Conservation (phyloP, 768 basidiomycete species). For the Rossbeevera mucosa region DNA sequence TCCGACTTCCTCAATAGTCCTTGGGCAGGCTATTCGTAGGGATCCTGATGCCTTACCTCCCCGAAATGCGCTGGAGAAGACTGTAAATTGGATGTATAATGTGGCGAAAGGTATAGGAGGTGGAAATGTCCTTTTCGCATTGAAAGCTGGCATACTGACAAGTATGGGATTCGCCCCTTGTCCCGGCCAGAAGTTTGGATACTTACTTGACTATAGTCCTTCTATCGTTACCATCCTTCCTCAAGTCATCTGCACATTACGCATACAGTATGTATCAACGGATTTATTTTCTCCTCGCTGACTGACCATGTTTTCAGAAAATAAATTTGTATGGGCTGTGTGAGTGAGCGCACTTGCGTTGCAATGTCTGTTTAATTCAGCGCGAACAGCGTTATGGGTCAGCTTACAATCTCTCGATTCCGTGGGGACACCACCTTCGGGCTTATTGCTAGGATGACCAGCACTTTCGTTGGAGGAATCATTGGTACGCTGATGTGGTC, state of each 20-base stretch:
- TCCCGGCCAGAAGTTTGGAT: background rate
- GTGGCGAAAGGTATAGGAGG: conserved; percentile 37
- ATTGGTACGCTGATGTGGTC: conserved; percentile 67
- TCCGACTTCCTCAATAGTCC: conserved; percentile 39
- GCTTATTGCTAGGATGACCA: conserved; percentile 52
- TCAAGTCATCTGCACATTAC: conserved; percentile 49
- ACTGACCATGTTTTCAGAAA: conserved; percentile 35
- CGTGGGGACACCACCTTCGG: conserved; percentile 73
- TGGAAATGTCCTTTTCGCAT: conserved; percentile 63
- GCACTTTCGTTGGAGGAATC: conserved; percentile 63
- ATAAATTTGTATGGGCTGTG: conserved; percentile 71
- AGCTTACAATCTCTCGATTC: conserved; percentile 65
- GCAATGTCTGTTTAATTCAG: background rate
- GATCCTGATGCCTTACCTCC: conserved; percentile 78
- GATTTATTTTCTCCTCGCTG: background rate
- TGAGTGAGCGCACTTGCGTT: conserved; percentile 28
- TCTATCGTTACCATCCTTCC: conserved; percentile 55
- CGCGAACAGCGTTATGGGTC: conserved; percentile 60
- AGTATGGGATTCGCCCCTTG: conserved; percentile 31
- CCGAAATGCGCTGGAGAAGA: conserved; percentile 48
- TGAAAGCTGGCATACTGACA: conserved; percentile 68
- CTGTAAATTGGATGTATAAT: conserved; percentile 45
- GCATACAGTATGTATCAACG: conserved; percentile 47
- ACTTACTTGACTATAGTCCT: conserved; percentile 37
- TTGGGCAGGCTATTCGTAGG: conserved; percentile 52